Base-by-base conservation (phyloP, 148 eudicot genomes). In the Arctostaphylos glauca region DNA sequence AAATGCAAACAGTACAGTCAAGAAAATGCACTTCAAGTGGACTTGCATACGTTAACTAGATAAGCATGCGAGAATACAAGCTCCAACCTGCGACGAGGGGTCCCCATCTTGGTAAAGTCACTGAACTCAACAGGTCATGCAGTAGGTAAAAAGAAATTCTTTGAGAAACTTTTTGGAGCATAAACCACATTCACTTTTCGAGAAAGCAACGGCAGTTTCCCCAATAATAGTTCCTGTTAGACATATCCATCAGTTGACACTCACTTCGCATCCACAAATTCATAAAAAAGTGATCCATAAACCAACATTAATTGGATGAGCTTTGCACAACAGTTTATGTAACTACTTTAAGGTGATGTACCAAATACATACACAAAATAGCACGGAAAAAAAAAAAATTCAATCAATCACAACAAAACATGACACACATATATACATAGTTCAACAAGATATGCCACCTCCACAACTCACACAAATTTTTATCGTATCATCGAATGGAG, bases 21-120 rank as follows among this genome's bases (percentile, higher is more conserved):
- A 52, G 6, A 70, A 60, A n/a, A 50, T 53, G 9, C 18, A 67
- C 74, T 23, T 78, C 53, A 78, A 78, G 41, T 5, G 25, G 43
- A 53, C 44, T 71, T 71, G 5, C 5, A 64, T 49, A 8, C 62
- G 47, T 43, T n/a, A 77, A 44, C 19, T 44, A 9, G 58, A 48
- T 1, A 62, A 18, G 21, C 43, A 5, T 15, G 21, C 23, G 48
- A 50, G 25, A 48, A 7, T n/a, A 80, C 46, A 25, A 50, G 38
- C 9, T 80, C 87, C 84, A 81, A 90, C 95, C 93, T 91, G 89
- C 92, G 92, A 78, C 83, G 86, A 46, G 84, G 50, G 85, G 84
- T 87, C 50, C 87, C 92, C 95, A 92, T 92, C 76, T 38, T 81
- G 60, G 76, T 66, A 59, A 60, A 87, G 83, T 80, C 79, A 72